Conservation (phyloP, 106 monocot species). For the Chionographis japonica region DNA sequence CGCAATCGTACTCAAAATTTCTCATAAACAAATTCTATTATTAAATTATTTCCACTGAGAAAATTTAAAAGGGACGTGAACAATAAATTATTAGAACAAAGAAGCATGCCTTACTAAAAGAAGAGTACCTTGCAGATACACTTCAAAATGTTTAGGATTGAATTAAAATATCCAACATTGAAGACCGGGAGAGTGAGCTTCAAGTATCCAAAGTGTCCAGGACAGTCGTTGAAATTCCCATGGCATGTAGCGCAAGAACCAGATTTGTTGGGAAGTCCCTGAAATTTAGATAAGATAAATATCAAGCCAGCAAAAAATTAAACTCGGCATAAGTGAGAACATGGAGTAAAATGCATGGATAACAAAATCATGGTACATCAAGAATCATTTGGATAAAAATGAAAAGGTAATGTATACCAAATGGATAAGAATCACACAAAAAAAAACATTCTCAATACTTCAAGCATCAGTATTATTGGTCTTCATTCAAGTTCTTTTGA, state of each 20-base stretch:
- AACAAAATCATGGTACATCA: too few relatives aligned
- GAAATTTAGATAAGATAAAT: constrained; percentile 13
- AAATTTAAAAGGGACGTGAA: neutral
- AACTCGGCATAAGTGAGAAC: neutral
- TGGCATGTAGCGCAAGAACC: constrained; percentile 69
- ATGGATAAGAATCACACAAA: too few relatives aligned
- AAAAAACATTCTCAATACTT: too few relatives aligned
- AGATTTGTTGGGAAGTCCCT: constrained; percentile 70
- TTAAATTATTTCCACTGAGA: too few relatives aligned
- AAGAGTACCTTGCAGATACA: constrained; percentile 91
- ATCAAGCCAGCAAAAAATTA: neutral
- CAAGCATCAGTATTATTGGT: too few relatives aligned
- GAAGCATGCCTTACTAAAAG: neutral
- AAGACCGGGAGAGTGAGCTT: constrained; percentile 88
- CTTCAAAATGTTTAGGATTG: constrained; percentile 75
- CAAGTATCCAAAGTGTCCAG: constrained; percentile 92
- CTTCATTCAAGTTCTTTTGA: too few relatives aligned
- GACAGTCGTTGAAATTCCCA: constrained; percentile 66
- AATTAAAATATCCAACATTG: constrained; percentile 84
- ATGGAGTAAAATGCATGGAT: neutral
- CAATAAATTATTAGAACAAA: neutral
- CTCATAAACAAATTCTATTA: too few relatives aligned
- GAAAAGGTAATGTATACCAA: too few relatives aligned
- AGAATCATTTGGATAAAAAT: too few relatives aligned
- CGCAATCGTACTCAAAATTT: too few relatives aligned